Base-by-base conservation (phyloP, 1,139 yeast species). In the Candida albicans region DNA sequence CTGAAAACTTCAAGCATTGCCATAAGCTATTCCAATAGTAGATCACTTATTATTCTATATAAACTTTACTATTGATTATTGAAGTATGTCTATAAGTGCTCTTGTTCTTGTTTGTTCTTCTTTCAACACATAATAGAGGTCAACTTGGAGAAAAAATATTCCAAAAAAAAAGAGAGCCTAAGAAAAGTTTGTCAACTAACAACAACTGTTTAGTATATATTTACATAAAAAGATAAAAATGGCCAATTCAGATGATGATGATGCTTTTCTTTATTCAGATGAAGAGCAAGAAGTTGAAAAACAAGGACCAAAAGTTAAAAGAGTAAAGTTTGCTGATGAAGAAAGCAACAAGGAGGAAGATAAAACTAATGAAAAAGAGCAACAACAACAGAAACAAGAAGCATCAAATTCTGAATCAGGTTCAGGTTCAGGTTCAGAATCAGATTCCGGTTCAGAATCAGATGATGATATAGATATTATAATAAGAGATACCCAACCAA, bases 231-330 rank as follows among this genome's bases (percentile, higher is more conserved):
- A n/a, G 15, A 7, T 11, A 30, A 30, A 33, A 18, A 63, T 64
- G 67, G 60, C 64, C 11, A 51, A 56, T 29, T 55, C 64, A 33
- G 91, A 84, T 47, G 93, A 87, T 49, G 96, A 88, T 54, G 96
- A 89, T 59, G 93, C 85, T 41, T 89, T 82, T 62, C 78, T 89
- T 45, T 89, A 89, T 59, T 79, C 87, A 2, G 93, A 83, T 44
- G 80, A 74, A 10, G 67, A 62, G 33, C 67, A 44, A 60, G n/a
- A 56, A 46, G 46, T 56, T 54, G 22, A 48, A 44, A 35, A 42
- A 49, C 50, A 57, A 39, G 28, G 29, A 22, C 36, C 33, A 29
- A 40, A 26, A 11, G 30, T 32, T 4, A 41, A 37, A 29, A 38
- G 54, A 15, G 62, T 52, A 11, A 56, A 51, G 8, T 65, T 31